Base-by-base conservation (phyloP, 2,329 filamentous ascomycete species). In the Fusarium falciforme region DNA sequence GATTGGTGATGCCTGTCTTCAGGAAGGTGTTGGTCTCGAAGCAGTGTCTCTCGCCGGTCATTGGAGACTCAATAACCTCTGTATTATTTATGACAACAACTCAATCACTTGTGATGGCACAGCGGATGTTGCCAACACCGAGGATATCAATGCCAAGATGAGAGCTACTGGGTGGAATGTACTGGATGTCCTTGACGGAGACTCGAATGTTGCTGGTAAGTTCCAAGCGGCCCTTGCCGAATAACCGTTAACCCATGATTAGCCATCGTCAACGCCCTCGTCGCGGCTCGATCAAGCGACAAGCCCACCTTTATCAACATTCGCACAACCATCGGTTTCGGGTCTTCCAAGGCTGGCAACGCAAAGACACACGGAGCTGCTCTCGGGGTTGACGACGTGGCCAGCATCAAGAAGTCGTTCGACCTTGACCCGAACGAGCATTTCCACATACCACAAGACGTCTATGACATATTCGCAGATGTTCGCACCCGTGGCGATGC, bases 71-170 rank as follows among this genome's bases (percentile, higher is more conserved):
- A 86, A 88, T 79, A 91, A 91, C 77, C 80, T 91, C 3, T 85
- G 85, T 3, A 79, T 91, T 29, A 87, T 90, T 49, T 91, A 91
- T 72, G 89, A 91, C 73, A 90, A 91, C 79, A 90, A 91, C 78
- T 86, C 89, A 72, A 82, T 91, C 55, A 90, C 88, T 6, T 90
- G 89, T 73, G 89, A 90, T 67, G 89, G 89, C 2, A 85, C 84
- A 2, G 84, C 90, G 3, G 87, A 90, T 54, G 73, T 82, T 27
- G 77, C 81, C 86, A 89, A 88, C 67, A 88, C 84, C 0, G 89
- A 91, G 73, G 87, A 90, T 58, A 82, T 89, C 72, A 89, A 90
- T 64, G 79, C 83, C 7, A 91, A 90, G 79, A 90, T 90, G 88
- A 80, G 83, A 5, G 88, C 88, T 6, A 87, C 83, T 36, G 87